A percentile compares a stretch with the other conserved stretches of the same genome.
Conservation (phyloP, 345 rosid genomes). For the Pugionium cornutum region DNA sequence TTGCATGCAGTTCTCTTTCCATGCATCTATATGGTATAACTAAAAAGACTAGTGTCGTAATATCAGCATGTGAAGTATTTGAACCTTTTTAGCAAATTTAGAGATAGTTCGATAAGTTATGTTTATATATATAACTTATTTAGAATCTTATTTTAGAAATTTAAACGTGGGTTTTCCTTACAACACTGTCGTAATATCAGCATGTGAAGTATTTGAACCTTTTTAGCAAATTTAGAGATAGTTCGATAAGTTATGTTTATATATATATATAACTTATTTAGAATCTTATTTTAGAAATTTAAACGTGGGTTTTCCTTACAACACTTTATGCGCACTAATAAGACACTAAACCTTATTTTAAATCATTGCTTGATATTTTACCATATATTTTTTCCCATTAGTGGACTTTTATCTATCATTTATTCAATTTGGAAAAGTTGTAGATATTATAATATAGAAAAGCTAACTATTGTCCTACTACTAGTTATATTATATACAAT, state of each 20-base stretch:
- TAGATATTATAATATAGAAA: conserved; percentile 30
- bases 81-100: conserved; percentile 23
- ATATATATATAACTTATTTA: too few species aligned
- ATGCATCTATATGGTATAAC: conserved; percentile 12
- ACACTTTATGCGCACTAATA: too few species aligned
- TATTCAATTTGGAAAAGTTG: too few species aligned
- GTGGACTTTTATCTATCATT: conserved; percentile 13
- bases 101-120: conserved; percentile 20
- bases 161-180: too few species aligned
- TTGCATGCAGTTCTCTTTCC: conserved; percentile 33
- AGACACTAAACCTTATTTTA: conserved; percentile 19
- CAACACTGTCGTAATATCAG: conserved; percentile 12
- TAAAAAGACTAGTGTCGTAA: conserved; percentile 27
- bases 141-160: too few species aligned
- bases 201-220: conserved; percentile 25
- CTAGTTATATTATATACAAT: conserved; percentile 18
- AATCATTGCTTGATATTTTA: conserved; percentile 24
- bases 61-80: conserved; percentile 28
- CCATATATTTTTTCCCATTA: conserved; percentile 28
- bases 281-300: too few species aligned
- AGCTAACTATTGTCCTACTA: conserved; percentile 46
- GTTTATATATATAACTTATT: too few species aligned
- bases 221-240: conserved; percentile 33
- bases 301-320: too few species aligned
- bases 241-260: background rate